Evolutionary conservation across 1,139 yeast species (phyloP).

Genomic region (Taiozyma onychis): DNA sequence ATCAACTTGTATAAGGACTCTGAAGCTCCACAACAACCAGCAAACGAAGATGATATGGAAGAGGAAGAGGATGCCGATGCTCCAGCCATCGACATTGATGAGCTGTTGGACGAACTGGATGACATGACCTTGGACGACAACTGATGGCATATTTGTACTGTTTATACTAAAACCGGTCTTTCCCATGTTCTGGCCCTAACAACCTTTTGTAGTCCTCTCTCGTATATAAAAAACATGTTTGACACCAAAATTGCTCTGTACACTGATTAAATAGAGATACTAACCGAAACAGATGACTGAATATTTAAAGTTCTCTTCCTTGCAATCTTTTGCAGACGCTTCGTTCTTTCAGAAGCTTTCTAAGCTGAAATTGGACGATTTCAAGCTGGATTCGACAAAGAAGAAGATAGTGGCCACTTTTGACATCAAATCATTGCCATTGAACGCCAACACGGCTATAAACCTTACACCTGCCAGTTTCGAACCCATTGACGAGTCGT

Average conservation of each 20-base stretch:
- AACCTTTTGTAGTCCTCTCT: background rate
- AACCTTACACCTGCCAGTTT: slow-evolving; percentile 22
- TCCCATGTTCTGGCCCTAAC: background rate
- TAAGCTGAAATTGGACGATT: slow-evolving; percentile 57
- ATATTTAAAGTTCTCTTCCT: slow-evolving; percentile 42
- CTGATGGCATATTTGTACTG: background rate
- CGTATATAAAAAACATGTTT: background rate
- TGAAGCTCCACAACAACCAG: slow-evolving; percentile 21
- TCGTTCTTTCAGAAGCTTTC: slow-evolving; percentile 77
- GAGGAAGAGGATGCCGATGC: slow-evolving; percentile 67
- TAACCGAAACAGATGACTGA: slow-evolving; percentile 4
- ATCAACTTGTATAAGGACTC: slow-evolving; percentile 79
- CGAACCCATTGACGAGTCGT: slow-evolving; percentile 9
- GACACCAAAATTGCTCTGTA: background rate
- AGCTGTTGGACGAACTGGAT: slow-evolving; percentile 84
- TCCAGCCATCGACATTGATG: slow-evolving; percentile 74
- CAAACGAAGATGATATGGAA: slow-evolving; percentile 33
- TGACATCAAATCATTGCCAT: slow-evolving; percentile 16
- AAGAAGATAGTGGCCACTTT: slow-evolving; percentile 26
- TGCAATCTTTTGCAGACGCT: slow-evolving; percentile 75
- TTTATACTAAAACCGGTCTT: background rate
- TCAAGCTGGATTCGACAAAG: slow-evolving; percentile 38
- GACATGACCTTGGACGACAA: slow-evolving; percentile 72
- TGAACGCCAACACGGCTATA: slow-evolving; percentile 18
- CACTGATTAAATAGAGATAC: background rate